Evolutionary conservation across 2,329 filamentous ascomycete species (phyloP), one percentile per base, ranked within the genome.

Genomic region (Colletotrichum musae): DNA sequence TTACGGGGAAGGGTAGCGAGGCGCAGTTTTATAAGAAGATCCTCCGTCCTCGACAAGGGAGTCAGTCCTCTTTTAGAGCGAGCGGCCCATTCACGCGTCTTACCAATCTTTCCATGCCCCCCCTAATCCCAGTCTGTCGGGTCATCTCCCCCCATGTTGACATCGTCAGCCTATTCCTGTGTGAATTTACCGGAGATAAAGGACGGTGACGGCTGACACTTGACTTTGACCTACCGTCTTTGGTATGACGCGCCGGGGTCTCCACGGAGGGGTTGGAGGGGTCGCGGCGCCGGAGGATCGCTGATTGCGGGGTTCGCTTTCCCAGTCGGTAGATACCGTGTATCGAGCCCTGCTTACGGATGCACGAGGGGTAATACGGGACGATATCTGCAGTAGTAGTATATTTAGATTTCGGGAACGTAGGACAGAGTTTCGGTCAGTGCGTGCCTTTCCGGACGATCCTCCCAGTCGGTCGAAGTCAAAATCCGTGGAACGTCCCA

Each of bases 371-470:
- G 45, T 36, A 36, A 36, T 36, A 45, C 41, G 41, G 24, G 21
- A 26, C 21, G n/a, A 24, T 12, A 18, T 48, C 15, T 10, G 45
- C 15, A 5, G 45, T 9, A n/a, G 6, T n/a, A 1, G 9, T 21
- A 18, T 48, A 18, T 48, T 48, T n/a, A 48, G n/a, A 48, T 48
- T 48, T 48, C n/a, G 45, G 45, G 45, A 48, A 21, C 3, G 9
- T 6, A 48, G 3, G 36, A 41, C 13, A 57, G 56, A 36, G 32
- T 36, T 58, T 48, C 24, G n/a, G 56, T 59, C 45, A 59, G 45
- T 59, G 57, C 57, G 57, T n/a, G n/a, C 18, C 28, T 59, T 59
- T 43, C 28, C 57, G 28, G 28, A 50, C 18, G 45, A 50, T 59
- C 45, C n/a, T 9, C 32, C 32, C 3, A 36, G 9, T 12, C 3